Percentiles rank a stretch among this genome's conserved stretches.
These are phyloP conservation scores for Polyplosphaeria fusca DNA, from an alignment of 495 filamentous ascomycete genomes.

Conservation along the genomic window DNA sequence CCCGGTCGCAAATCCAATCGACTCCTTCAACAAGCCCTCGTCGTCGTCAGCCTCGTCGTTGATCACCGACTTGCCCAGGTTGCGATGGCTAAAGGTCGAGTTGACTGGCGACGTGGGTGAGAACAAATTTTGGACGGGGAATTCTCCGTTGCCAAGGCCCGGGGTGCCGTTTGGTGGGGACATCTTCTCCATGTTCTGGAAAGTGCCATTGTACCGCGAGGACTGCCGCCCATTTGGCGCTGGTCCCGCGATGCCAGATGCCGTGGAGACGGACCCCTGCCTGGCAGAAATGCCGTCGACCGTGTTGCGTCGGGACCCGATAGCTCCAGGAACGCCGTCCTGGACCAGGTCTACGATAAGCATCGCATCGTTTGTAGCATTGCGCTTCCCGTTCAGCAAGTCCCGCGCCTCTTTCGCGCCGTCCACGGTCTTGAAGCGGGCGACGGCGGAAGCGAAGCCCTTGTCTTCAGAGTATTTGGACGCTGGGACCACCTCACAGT, in stretches of 20 bases:
- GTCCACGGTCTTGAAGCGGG: constrained; percentile 65
- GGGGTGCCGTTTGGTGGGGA: constrained; percentile 59
- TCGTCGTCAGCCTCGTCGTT: constrained; percentile 82
- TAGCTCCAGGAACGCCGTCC: constrained; percentile 32
- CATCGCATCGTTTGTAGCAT: constrained; percentile 67
- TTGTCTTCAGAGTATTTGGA: constrained; percentile 64
- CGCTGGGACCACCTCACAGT: constrained; percentile 64
- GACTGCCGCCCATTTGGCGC: constrained; percentile 62
- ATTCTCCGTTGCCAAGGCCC: constrained; percentile 54
- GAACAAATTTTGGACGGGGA: constrained; percentile 65
- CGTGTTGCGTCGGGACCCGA: constrained; percentile 55
- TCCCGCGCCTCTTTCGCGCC: constrained; percentile 75
- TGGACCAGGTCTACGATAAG: constrained; percentile 75
- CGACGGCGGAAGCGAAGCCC: constrained; percentile 70
- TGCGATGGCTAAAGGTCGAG: constrained; percentile 67
- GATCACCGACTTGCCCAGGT: constrained; percentile 80
- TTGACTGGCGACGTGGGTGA: constrained; percentile 80
- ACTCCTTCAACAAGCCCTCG: constrained; percentile 76
- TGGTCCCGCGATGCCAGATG: constrained; percentile 52
- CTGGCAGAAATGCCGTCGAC: constrained; percentile 56
- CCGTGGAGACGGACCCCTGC: constrained; percentile 53
- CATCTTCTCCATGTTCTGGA: constrained; percentile 69
- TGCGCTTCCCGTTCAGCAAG: constrained; percentile 76
- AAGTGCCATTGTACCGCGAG: constrained; percentile 74
- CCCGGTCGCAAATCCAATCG: constrained; percentile 78